A percentile compares a stretch with the other conserved stretches of the same genome.
These are phyloP conservation scores for Cercophora sp. DNA, from an alignment of 495 filamentous ascomycete genomes.

Conservation along the genomic window DNA sequence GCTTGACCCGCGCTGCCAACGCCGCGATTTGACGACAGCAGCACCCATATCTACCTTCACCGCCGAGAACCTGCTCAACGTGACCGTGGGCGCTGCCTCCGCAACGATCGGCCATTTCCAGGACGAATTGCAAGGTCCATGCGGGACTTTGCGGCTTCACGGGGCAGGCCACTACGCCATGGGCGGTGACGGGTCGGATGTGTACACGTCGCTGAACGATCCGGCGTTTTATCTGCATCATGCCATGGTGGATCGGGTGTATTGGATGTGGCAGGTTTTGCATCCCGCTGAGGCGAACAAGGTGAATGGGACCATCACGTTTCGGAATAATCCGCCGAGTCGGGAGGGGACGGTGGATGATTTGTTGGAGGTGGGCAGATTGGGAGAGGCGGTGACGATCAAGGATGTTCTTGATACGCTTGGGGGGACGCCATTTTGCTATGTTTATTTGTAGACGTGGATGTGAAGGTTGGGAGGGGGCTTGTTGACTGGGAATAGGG, in stretches of 20 bases:
- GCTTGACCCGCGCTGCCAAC: conserved; percentile 55
- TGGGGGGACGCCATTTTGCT: conserved; percentile 8
- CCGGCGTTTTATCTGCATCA: conserved; percentile 68
- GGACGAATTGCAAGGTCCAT: conserved; percentile 6
- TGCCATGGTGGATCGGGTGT: conserved; percentile 59
- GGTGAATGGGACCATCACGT: conserved; percentile 10
- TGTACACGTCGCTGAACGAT: conserved; percentile 56
- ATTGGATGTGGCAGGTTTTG: conserved; percentile 60
- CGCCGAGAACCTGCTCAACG: conserved; percentile 6
- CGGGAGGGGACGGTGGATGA: conserved; percentile 2
- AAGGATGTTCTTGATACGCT: conserved; percentile 6
- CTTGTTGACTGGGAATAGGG: too few species aligned
- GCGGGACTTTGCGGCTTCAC: conserved; percentile 36
- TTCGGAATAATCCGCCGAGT: conserved; percentile 9
- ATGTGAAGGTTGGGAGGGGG: too few species aligned
- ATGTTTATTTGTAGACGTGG: conserved; percentile 9
- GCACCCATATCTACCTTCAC: conserved; percentile 1
- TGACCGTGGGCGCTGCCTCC: conserved; percentile 3
- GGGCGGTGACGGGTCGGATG: conserved; percentile 39
- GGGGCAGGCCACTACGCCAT: conserved; percentile 55
- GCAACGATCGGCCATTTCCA: conserved; percentile 1
- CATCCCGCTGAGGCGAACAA: conserved; percentile 42
- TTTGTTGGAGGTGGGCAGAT: neutral
- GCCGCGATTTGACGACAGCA: conserved; percentile 4
- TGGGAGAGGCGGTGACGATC: neutral